These are phyloP conservation scores for Bidens hawaiensis DNA, from an alignment of 140 eudicot species.

Conservation along the genomic window DNA sequence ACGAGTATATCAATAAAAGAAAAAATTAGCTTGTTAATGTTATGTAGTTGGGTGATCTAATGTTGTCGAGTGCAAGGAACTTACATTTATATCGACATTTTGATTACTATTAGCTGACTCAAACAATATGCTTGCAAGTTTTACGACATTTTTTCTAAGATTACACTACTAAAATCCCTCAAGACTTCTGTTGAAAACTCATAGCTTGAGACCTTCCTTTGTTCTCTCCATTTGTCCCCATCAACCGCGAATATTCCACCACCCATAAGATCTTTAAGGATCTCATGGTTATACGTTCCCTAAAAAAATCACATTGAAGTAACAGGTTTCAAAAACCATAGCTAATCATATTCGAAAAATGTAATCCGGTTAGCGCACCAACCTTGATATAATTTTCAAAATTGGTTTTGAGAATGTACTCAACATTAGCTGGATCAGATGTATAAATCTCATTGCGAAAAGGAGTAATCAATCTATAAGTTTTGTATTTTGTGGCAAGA, in stretches of 20 bases:
- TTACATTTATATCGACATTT: slow-evolving; percentile 46
- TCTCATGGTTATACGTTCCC: slow-evolving; percentile 39
- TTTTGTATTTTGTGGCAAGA: slow-evolving; percentile 37
- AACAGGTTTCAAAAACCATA: too few species aligned
- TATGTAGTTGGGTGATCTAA: too few species aligned
- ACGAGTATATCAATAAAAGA: not conserved
- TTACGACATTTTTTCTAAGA: slow-evolving; percentile 38
- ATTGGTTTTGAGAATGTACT: slow-evolving; percentile 50
- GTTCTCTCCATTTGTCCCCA: slow-evolving; percentile 61
- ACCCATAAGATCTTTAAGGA: slow-evolving; percentile 38
- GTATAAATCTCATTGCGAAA: slow-evolving; percentile 37
- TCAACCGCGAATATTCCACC: slow-evolving; percentile 63
- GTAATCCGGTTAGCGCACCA: too few species aligned
- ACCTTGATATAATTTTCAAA: too few species aligned
- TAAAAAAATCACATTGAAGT: too few species aligned
- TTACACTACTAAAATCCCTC: slow-evolving; percentile 29
- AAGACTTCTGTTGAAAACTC: slow-evolving; percentile 49
- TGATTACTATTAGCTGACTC: slow-evolving; percentile 34
- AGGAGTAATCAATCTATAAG: slow-evolving; percentile 43
- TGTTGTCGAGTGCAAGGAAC: not conserved
- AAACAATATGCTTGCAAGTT: slow-evolving; percentile 38
- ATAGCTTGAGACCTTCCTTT: slow-evolving; percentile 50
- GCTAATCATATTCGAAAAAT: too few species aligned
- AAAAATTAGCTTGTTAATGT: too few species aligned
- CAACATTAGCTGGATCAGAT: slow-evolving; percentile 45